These are phyloP conservation scores for Alternaria ethzedia DNA, from an alignment of 2,329 filamentous ascomycete species.

Conservation along the genomic window DNA sequence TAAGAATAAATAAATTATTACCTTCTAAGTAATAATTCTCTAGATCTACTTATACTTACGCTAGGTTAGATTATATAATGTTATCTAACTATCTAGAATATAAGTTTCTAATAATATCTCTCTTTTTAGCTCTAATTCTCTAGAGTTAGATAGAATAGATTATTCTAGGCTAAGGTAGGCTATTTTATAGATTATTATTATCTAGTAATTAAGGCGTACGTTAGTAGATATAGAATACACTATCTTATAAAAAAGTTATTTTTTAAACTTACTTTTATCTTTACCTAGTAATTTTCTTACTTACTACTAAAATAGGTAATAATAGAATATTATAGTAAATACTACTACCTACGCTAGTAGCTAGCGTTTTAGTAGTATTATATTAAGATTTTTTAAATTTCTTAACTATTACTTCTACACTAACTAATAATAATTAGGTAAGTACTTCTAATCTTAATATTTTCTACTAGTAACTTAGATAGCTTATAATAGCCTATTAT, in stretches of 20 bases:
- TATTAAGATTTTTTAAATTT: not conserved
- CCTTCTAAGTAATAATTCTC: too few relatives aligned
- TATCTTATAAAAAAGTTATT: not conserved
- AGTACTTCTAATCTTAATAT: not conserved
- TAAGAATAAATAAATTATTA: too few relatives aligned
- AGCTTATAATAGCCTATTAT: not conserved
- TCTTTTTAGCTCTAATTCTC: too few relatives aligned
- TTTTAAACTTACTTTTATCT: not conserved
- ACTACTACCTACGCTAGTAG: not conserved
- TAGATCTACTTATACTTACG: too few relatives aligned
- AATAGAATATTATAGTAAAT: not conserved
- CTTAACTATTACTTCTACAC: not conserved
- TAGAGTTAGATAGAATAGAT: too few relatives aligned
- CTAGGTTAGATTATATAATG: too few relatives aligned
- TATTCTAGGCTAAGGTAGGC: too few relatives aligned
- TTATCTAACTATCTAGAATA: too few relatives aligned
- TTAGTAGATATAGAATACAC: not conserved
- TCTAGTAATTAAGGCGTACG: too few relatives aligned
- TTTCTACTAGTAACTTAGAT: not conserved
- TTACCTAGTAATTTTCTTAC: not conserved
- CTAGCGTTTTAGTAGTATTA: not conserved
- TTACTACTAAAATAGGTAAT: not conserved
- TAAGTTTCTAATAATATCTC: too few relatives aligned
- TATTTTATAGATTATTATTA: too few relatives aligned
- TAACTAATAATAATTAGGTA: not conserved